A percentile compares a stretch with the other conserved stretches of the same genome.
Conservation (phyloP, 2,329 filamentous ascomycete genomes). For the Aspergillus texensis region DNA sequence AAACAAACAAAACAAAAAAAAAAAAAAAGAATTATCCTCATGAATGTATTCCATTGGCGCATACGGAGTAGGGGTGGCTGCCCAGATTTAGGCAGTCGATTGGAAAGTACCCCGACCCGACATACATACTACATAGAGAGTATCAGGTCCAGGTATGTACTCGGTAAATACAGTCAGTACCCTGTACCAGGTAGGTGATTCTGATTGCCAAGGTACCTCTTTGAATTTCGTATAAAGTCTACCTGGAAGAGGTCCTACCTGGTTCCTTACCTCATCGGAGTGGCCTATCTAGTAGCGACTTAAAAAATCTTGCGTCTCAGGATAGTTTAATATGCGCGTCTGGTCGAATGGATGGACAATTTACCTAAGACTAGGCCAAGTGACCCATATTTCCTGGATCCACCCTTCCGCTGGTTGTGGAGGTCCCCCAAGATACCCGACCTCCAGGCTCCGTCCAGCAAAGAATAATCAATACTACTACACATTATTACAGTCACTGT, state of each 20-base stretch:
- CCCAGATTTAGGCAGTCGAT: not conserved
- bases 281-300: not conserved
- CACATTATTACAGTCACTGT: not conserved
- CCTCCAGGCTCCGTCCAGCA: not conserved
- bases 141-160: no score
- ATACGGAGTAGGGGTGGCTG: not conserved
- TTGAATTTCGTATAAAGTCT: not conserved
- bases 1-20: no score
- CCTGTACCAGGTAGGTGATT: not conserved
- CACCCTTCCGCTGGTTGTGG: not conserved
- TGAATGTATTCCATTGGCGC: not conserved
- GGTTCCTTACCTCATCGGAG: not conserved
- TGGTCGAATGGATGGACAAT: no score
- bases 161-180: not conserved
- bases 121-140: no score
- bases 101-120: not conserved
- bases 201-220: not conserved
- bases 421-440: not conserved
- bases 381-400: conserved; percentile 1
- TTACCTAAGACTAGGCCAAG: not conserved
- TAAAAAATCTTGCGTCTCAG: not conserved
- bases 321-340: not conserved
- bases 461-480: not conserved
- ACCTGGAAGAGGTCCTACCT: no score
- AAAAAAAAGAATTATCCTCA: not conserved